A percentile compares a stretch with the other conserved stretches of the same genome.
These are phyloP conservation scores for Cicer pinnatifidum DNA, from an alignment of 306 rosid genomes.

Conservation along the genomic window DNA sequence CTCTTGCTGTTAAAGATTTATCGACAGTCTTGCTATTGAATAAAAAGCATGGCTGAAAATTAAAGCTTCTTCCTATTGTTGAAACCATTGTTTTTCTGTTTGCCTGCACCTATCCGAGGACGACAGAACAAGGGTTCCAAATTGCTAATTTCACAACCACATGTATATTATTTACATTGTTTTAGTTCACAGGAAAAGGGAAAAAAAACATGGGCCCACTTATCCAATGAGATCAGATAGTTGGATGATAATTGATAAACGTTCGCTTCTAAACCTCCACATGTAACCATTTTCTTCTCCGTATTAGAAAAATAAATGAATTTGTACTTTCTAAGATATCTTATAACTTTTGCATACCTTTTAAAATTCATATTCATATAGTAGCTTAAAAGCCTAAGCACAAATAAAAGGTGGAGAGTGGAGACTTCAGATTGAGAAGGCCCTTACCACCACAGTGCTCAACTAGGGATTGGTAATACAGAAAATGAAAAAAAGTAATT, in stretches of 20 bases:
- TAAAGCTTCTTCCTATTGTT: constrained; percentile 59
- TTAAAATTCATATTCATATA: constrained; percentile 14
- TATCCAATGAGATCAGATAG: constrained; percentile 37
- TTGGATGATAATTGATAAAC: constrained; percentile 53
- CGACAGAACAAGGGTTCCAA: constrained; percentile 40
- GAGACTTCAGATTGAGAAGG: not conserved
- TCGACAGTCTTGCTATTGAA: constrained; percentile 43
- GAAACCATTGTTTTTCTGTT: constrained; percentile 58
- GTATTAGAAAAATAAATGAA: not conserved
- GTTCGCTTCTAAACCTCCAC: constrained; percentile 37
- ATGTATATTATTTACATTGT: constrained; percentile 24
- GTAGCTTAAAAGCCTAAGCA: not conserved
- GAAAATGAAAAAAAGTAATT: not conserved
- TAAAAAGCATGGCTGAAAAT: constrained; percentile 51
- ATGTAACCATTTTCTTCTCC: not conserved
- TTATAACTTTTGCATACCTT: constrained; percentile 26
- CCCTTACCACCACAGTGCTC: not conserved
- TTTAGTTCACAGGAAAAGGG: not conserved
- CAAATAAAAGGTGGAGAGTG: not conserved
- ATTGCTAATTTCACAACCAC: constrained; percentile 48
- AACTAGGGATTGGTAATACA: not conserved
- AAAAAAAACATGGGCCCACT: constrained; percentile 51
- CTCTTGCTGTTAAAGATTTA: constrained; percentile 43
- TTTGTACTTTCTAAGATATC: not conserved
- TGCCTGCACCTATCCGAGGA: constrained; percentile 38